Percentiles rank a stretch among this genome's conserved stretches.
Conservation (phyloP, 495 filamentous ascomycete genomes). For the Penicillium herquei region DNA sequence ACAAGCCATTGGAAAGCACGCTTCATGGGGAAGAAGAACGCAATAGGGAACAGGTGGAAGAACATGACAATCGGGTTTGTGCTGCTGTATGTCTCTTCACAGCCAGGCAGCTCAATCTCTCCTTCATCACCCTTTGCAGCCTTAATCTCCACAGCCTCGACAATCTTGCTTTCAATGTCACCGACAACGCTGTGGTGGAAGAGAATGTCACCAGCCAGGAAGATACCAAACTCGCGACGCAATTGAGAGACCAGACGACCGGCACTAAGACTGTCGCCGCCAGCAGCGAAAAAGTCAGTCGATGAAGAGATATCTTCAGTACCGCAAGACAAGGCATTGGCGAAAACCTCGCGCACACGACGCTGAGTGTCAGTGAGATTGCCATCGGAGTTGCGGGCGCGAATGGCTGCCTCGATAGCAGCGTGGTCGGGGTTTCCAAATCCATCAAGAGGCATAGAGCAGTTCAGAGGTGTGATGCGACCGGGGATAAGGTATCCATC, state of each 20-base stretch:
- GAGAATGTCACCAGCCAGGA: conserved; percentile 37
- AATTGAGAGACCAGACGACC: conserved; percentile 40
- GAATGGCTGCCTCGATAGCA: conserved; percentile 19
- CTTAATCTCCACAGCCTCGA: conserved; percentile 22
- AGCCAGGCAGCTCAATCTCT: conserved; percentile 19
- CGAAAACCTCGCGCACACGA: conserved; percentile 33
- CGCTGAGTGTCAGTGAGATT: conserved; percentile 20
- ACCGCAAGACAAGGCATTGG: conserved; percentile 18
- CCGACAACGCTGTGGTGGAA: conserved; percentile 34
- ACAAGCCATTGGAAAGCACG: conserved; percentile 39
- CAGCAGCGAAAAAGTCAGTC: conserved; percentile 44
- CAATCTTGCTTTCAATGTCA: conserved; percentile 18
- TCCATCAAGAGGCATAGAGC: conserved; percentile 23
- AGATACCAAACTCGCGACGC: conserved; percentile 33
- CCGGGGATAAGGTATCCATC: conserved; percentile 33
- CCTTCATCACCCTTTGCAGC: conserved; percentile 10
- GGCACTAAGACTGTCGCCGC: conserved; percentile 43
- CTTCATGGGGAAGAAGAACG: conserved; percentile 35
- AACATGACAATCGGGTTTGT: conserved; percentile 35
- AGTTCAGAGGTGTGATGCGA: conserved; percentile 21
- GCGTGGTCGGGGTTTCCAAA: conserved; percentile 27
- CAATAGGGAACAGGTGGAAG: conserved; percentile 37
- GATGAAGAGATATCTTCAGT: conserved; percentile 20
- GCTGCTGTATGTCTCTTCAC: conserved; percentile 34
- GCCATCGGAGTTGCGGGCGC: conserved; percentile 9